phyloP scores from a whole-genome alignment of 148 eudicot species.

The Cornus suecica region DNA sequence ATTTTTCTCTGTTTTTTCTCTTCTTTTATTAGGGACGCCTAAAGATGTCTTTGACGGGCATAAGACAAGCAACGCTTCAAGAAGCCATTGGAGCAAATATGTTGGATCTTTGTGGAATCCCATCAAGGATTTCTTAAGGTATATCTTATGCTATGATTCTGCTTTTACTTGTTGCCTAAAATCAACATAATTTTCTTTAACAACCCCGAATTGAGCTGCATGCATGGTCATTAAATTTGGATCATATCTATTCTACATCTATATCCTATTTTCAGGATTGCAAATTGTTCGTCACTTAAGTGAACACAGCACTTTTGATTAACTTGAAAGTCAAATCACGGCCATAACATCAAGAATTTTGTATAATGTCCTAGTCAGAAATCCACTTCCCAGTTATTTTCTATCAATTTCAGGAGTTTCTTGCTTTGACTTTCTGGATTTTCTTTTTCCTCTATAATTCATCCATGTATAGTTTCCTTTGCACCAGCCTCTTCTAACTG shows the following conservation, averaged over 20 bases:
- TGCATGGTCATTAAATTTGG: too few relatives aligned
- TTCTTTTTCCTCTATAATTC: not conserved
- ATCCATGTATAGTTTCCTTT: not conserved
- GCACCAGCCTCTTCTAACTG: not conserved
- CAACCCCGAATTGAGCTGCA: too few relatives aligned
- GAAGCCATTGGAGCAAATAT: constrained; percentile 21
- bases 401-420: too few relatives aligned
- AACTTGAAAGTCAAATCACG: not conserved
- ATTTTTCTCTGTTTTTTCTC: not conserved
- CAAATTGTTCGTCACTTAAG: too few relatives aligned
- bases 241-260: too few relatives aligned
- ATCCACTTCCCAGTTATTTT: too few relatives aligned
- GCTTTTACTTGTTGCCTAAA: not conserved
- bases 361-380: not conserved
- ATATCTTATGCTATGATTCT: not conserved
- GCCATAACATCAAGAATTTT: not conserved
- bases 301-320: too few relatives aligned
- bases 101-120: constrained; percentile 42
- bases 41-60: constrained; percentile 24
- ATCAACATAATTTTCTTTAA: not conserved
- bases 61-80: constrained; percentile 23
- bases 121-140: constrained; percentile 44
- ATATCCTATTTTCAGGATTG: too few relatives aligned
- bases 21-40: not conserved
- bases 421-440: not conserved